Percentiles rank a stretch among this genome's conserved stretches.
phyloP scores from a whole-genome alignment of 2,329 filamentous ascomycete genomes.

The Botrytis cinerea region DNA sequence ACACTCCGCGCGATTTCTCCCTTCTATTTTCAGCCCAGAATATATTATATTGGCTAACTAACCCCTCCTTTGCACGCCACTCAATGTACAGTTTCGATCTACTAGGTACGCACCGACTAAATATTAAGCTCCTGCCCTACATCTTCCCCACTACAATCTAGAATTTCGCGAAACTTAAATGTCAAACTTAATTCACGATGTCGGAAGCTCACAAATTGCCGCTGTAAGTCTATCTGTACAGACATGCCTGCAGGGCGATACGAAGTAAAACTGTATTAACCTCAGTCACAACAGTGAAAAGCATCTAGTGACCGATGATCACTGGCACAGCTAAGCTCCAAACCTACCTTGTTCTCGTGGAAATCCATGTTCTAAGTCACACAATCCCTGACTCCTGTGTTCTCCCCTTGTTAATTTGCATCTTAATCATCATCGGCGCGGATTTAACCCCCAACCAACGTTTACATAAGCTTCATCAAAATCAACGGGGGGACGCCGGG shows the following conservation, averaged over 20 bases:
- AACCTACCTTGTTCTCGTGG: not conserved
- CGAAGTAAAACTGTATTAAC: not conserved
- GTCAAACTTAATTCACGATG: not conserved
- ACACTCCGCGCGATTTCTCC: no score
- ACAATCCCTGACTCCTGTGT: not conserved
- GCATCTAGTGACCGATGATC: not conserved
- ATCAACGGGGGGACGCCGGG: not conserved
- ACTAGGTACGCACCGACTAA: not conserved
- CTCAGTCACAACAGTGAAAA: not conserved
- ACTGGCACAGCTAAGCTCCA: not conserved
- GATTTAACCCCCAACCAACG: not conserved
- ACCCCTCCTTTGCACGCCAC: not conserved
- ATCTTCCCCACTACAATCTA: constrained; percentile 1
- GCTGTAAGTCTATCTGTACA: not conserved
- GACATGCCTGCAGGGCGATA: not conserved
- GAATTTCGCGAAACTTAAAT: not conserved
- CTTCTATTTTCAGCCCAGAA: not conserved
- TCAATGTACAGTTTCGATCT: not conserved
- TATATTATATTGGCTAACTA: not conserved
- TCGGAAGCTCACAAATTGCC: not conserved
- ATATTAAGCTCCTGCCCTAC: not conserved
- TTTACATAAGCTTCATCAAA: constrained; percentile 8
- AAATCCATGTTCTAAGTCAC: not conserved
- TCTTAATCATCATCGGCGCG: not conserved
- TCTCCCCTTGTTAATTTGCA: not conserved